Base-by-base conservation (phyloP, 1,284 basidiomycete genomes). In the Boletellus sp. region DNA sequence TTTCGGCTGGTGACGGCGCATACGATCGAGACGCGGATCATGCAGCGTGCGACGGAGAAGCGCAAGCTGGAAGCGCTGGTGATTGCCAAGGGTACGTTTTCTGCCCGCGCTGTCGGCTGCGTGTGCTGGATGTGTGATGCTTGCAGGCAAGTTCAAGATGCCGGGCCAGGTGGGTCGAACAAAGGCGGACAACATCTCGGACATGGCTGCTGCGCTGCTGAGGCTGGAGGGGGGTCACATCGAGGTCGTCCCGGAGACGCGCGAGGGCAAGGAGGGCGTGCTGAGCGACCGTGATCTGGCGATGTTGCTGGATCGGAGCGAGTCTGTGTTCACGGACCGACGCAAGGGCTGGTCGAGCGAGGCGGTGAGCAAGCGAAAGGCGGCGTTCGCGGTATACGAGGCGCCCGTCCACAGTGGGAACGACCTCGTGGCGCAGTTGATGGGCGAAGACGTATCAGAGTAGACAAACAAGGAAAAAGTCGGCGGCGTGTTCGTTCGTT, bases 11-110 rank as follows among this genome's bases (percentile, higher is more conserved):
- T 96, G 26, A 87, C 81, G 26, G 84, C 83, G 2, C 87, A 93
- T 67, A 96, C 94, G 1, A 78, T 97, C 53, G 94, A 98, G 72
- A 88, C 87, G 36, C 87, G 84, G 64, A 94, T 97, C 58, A 84
- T 97, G 75, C 80, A 93, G 61, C 82, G 86, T 25, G 94, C 94
- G 0, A 80, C 81, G 8, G 88, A 91, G 70, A 98, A 89, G 70
- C 80, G 91, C 20, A 86, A 91, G 64, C 78, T 98, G 2, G 94
- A 97, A 69, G 91, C 91, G 3, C 73, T 97, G 21, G 93, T 98
- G 58, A 97, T 97, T 57, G 91, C 91, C 19, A 91, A 94, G 71
- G 91, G 88, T 81, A 51, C 45, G 47, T 44, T 27, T 20, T 36
- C 2, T 6, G 1, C 4, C 22, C 16, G 27, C 19, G 33, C 11